These are phyloP conservation scores for Penicillium sp. DNA, from an alignment of 2,329 filamentous ascomycete genomes.

Conservation along the genomic window DNA sequence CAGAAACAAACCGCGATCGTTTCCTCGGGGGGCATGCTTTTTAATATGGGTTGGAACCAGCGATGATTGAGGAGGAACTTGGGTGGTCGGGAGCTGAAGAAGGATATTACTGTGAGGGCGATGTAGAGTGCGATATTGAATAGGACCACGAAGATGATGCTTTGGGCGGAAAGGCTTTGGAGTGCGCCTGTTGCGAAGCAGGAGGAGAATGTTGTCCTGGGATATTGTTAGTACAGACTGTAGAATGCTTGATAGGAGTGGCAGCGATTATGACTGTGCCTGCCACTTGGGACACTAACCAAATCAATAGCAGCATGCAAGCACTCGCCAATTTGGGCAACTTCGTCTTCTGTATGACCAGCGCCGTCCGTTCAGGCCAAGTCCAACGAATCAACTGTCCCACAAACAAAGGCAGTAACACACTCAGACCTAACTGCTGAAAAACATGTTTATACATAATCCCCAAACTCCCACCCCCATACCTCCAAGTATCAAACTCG, in stretches of 20 bases:
- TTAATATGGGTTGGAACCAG: slow-evolving; percentile 37
- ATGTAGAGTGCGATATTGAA: slow-evolving; percentile 72
- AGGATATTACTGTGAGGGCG: slow-evolving; percentile 63
- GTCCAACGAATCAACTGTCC: slow-evolving; percentile 66
- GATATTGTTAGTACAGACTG: not conserved
- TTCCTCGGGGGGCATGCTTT: slow-evolving; percentile 60
- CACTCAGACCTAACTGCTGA: slow-evolving; percentile 70
- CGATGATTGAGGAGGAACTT: slow-evolving; percentile 25
- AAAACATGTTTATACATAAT: slow-evolving; percentile 71
- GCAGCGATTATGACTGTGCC: not conserved
- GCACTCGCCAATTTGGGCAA: slow-evolving; percentile 53
- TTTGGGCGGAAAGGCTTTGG: slow-evolving; percentile 62
- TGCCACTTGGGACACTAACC: slow-evolving; percentile 49
- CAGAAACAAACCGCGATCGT: slow-evolving; percentile 76
- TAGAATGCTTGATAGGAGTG: not conserved
- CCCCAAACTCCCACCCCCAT: slow-evolving; percentile 60
- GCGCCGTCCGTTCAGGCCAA: slow-evolving; percentile 54
- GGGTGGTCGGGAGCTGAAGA: slow-evolving; percentile 55
- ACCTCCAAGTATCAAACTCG: slow-evolving; percentile 47
- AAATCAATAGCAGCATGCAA: slow-evolving; percentile 59
- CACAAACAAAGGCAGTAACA: slow-evolving; percentile 67
- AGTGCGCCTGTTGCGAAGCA: slow-evolving; percentile 69
- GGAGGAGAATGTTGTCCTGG: slow-evolving; percentile 48
- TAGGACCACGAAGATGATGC: slow-evolving; percentile 70
- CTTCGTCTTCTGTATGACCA: slow-evolving; percentile 60